phyloP scores from a whole-genome alignment of 352 stramenopile species.

The Globisporangium perplexum region DNA sequence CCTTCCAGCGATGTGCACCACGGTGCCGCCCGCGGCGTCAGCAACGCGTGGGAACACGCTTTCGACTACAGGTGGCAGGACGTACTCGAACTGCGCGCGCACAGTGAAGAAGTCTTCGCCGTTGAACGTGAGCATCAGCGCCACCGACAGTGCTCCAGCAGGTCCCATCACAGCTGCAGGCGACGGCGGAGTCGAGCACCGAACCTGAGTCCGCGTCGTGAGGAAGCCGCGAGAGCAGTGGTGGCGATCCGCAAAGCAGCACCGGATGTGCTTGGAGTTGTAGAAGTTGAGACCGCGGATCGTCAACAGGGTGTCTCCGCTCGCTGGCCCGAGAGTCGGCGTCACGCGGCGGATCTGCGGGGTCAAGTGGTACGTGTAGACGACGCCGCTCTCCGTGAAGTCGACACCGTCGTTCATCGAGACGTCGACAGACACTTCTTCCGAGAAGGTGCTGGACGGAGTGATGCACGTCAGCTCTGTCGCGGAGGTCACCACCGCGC shows the following conservation, averaged over 20 bases:
- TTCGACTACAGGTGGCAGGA: slow-evolving; percentile 35
- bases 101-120: slow-evolving; percentile 56
- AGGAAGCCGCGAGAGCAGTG: slow-evolving; percentile 36
- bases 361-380: slow-evolving; percentile 53
- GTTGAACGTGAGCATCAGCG: slow-evolving; percentile 71
- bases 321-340: slow-evolving; percentile 33
- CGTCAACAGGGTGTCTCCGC: slow-evolving; percentile 47
- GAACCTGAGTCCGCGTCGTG: slow-evolving; percentile 25
- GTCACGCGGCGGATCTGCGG: slow-evolving; percentile 43
- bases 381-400: slow-evolving; percentile 63
- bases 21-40: slow-evolving; percentile 43
- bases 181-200: slow-evolving; percentile 24
- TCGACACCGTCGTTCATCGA: slow-evolving; percentile 88
- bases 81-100: slow-evolving; percentile 56
- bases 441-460: slow-evolving; percentile 24
- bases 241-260: slow-evolving; percentile 51
- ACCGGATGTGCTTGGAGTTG: slow-evolving; percentile 42
- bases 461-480: slow-evolving; percentile 35
- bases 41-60: slow-evolving; percentile 32
- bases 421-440: slow-evolving; percentile 50
- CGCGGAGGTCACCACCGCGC: slow-evolving; percentile 31
- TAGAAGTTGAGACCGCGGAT: slow-evolving; percentile 57
- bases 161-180: slow-evolving; percentile 4
- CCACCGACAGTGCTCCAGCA: slow-evolving; percentile 21
- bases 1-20: slow-evolving; percentile 49